Conservation (phyloP, 495 filamentous ascomycete genomes). For the Penicillium manginii region DNA sequence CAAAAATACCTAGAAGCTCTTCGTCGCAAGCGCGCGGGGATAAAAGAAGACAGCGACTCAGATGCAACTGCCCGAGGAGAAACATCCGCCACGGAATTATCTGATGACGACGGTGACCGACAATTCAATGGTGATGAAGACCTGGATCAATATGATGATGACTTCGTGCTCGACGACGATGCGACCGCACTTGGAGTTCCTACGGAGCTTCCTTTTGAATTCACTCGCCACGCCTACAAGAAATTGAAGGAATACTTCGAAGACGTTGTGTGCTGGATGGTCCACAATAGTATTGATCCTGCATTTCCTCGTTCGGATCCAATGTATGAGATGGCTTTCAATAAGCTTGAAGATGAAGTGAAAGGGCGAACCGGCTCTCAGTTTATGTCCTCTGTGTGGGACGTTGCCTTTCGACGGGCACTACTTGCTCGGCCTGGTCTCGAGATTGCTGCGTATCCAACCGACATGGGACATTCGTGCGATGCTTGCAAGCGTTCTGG, state of each 20-base stretch:
- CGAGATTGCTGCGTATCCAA: conserved; percentile 39
- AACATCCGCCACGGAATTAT: background rate
- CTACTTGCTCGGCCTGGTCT: conserved; percentile 66
- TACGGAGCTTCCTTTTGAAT: conserved; percentile 69
- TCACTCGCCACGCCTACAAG: conserved; percentile 66
- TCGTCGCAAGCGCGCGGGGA: conserved; percentile 60
- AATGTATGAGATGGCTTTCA: conserved; percentile 72
- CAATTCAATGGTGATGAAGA: conserved; percentile 44
- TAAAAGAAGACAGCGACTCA: conserved; percentile 42
- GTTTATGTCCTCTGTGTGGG: conserved; percentile 77
- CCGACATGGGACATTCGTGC: conserved; percentile 54
- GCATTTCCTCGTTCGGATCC: conserved; percentile 66
- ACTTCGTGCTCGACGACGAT: conserved; percentile 72
- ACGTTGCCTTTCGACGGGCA: conserved; percentile 61
- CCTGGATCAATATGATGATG: conserved; percentile 66
- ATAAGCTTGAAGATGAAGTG: conserved; percentile 75
- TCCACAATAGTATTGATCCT: conserved; percentile 76
- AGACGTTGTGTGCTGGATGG: conserved; percentile 80
- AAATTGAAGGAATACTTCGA: conserved; percentile 78
- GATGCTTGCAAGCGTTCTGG: conserved; percentile 75
- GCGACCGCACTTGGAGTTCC: conserved; percentile 66
- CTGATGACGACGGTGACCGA: conserved; percentile 16
- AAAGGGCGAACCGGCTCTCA: conserved; percentile 69
- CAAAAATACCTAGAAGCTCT: conserved; percentile 57
- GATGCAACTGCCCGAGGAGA: conserved; percentile 25